Conservation (phyloP, 2,329 filamentous ascomycete species). For the Cladosporium sp. region DNA sequence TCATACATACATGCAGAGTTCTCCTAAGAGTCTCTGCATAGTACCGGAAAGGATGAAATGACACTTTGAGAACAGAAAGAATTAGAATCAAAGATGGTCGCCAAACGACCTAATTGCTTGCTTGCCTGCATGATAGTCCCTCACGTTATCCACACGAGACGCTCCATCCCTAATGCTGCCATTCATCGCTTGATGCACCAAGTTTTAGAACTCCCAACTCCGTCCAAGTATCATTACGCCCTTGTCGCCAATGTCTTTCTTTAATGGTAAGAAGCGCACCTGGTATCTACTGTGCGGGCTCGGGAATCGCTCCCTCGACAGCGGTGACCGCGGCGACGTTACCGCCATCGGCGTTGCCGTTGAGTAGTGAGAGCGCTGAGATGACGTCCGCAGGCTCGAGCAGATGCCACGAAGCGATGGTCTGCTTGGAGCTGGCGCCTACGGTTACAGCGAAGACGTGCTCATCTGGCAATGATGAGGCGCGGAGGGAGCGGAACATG, state of each 20-base stretch:
- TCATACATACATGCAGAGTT: neutral
- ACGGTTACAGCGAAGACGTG: slow-evolving; percentile 90
- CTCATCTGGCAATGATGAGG: slow-evolving; percentile 57
- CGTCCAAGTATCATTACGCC: neutral
- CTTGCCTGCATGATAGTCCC: neutral
- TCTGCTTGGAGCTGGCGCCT: slow-evolving; percentile 87
- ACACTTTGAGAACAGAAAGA: neutral
- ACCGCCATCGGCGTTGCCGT: slow-evolving; percentile 34
- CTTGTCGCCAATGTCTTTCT: neutral
- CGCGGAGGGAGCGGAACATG: slow-evolving; percentile 78
- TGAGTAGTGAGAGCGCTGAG: slow-evolving; percentile 38
- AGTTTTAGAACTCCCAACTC: neutral
- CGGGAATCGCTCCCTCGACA: slow-evolving; percentile 31
- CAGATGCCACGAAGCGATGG: slow-evolving; percentile 85
- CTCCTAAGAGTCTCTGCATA: neutral
- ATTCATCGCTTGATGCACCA: neutral
- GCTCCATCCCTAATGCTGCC: neutral
- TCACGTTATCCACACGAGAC: neutral
- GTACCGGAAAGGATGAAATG: neutral
- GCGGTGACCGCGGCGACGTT: slow-evolving; percentile 33
- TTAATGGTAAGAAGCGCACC: neutral
- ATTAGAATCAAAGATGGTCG: neutral
- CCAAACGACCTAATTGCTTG: neutral
- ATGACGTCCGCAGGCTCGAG: slow-evolving; percentile 88
- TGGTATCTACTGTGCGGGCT: slow-evolving; percentile 18